Evolutionary conservation across 768 basidiomycete species (phyloP).

Genomic region (Russula emetica): DNA sequence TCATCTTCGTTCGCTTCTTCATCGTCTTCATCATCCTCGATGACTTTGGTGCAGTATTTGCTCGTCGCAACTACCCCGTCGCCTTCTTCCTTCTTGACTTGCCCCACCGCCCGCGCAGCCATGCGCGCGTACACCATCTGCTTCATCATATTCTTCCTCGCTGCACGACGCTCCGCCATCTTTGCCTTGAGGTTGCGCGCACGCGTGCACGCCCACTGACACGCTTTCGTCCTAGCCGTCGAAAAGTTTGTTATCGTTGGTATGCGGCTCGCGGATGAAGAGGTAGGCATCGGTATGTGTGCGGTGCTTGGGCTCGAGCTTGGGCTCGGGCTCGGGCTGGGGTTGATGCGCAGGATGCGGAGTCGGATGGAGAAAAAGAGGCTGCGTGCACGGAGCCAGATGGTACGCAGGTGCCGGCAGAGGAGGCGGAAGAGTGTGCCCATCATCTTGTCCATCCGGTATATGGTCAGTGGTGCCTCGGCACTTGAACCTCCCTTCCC

Average conservation of each 20-base stretch:
- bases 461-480: neutral
- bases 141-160: conserved; percentile 8
- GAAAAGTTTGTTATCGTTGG: neutral
- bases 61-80: neutral
- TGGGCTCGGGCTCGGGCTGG: neutral
- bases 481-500: neutral
- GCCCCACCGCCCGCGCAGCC: neutral
- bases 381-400: conserved; percentile 16
- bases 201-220: conserved; percentile 2
- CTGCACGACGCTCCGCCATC: conserved; percentile 6
- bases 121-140: conserved; percentile 5
- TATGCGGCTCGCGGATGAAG: neutral
- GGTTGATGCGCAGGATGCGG: neutral
- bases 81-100: neutral
- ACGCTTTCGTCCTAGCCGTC: conserved; percentile 4
- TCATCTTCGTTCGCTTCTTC: conserved; percentile 12
- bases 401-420: conserved; percentile 13
- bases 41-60: neutral
- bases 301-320: neutral
- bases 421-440: conserved; percentile 18
- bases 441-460: conserved; percentile 2
- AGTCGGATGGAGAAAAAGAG: conserved; percentile 16
- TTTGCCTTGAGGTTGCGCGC: conserved; percentile 9
- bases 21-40: conserved; percentile 3
- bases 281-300: neutral